phyloP scores from a whole-genome alignment of 768 basidiomycete genomes.

The Multifurca ochricompacta region DNA sequence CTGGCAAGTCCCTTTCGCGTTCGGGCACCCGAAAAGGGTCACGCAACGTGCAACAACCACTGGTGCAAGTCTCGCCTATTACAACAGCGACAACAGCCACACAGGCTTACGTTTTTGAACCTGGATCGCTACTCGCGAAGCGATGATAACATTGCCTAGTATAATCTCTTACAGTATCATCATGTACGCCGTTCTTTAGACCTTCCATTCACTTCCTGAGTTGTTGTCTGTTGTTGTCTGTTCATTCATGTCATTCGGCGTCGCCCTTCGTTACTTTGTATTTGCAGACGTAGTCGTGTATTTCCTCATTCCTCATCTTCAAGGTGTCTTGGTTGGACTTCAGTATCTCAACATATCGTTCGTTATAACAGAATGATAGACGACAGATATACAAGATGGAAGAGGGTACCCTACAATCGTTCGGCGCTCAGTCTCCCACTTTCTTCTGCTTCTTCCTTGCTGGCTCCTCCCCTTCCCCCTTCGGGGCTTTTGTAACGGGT shows the following conservation, averaged over 20 bases:
- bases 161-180: background rate
- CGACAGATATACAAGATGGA: background rate
- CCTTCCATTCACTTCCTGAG: background rate
- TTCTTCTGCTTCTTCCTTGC: constrained; percentile 74
- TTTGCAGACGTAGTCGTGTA: constrained; percentile 7
- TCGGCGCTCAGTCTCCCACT: constrained; percentile 29
- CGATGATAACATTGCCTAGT: constrained; percentile 26
- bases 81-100: constrained; percentile 25
- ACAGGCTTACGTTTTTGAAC: constrained; percentile 51
- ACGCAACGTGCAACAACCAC: constrained; percentile 37
- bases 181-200: constrained; percentile 2
- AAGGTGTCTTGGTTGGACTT: constrained; percentile 1
- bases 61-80: constrained; percentile 38
- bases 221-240: background rate
- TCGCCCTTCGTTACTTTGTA: constrained; percentile 4
- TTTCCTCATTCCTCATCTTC: constrained; percentile 1
- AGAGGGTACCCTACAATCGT: background rate
- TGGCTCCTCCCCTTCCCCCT: constrained; percentile 40
- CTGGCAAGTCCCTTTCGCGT: constrained; percentile 32
- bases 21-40: constrained; percentile 32
- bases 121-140: constrained; percentile 65
- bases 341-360: background rate
- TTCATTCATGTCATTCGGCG: no score
- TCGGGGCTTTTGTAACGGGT: constrained; percentile 33
- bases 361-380: background rate